Evolutionary conservation across 192 early-diverging fungal genomes (phyloP).

Genomic region (Kappamyces sp.): DNA sequence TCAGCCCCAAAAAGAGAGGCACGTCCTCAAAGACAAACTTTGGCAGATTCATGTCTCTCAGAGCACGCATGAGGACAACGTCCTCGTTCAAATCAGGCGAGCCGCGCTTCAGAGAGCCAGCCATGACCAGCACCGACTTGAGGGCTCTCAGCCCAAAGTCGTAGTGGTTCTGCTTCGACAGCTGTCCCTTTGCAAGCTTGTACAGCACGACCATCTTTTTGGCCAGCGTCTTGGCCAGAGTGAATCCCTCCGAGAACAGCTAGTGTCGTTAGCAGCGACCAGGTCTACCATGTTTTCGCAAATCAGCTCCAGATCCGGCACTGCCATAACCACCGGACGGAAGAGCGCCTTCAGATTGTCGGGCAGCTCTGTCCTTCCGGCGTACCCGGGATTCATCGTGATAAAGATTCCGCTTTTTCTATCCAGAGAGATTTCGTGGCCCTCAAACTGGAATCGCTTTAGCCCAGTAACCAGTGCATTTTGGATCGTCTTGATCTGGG

Average conservation of each 20-base stretch:
- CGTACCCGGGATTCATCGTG: slow-evolving; percentile 61
- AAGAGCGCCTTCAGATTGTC: slow-evolving; percentile 62
- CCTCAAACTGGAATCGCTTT: slow-evolving; percentile 55
- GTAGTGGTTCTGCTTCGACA: slow-evolving; percentile 59
- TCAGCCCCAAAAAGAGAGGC: slow-evolving; percentile 52
- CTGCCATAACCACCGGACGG: slow-evolving; percentile 56
- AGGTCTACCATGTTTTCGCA: slow-evolving; percentile 48
- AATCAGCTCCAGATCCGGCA: slow-evolving; percentile 56
- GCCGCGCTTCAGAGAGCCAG: slow-evolving; percentile 53
- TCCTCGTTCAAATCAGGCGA: slow-evolving; percentile 57
- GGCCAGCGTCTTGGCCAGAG: slow-evolving; percentile 63
- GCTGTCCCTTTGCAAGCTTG: slow-evolving; percentile 53
- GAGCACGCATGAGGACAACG: slow-evolving; percentile 55
- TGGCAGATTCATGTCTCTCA: slow-evolving; percentile 60
- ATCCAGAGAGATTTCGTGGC: slow-evolving; percentile 53
- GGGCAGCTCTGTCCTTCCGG: slow-evolving; percentile 54
- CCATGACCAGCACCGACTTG: slow-evolving; percentile 59
- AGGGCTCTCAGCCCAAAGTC: slow-evolving; percentile 56
- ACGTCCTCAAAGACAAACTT: slow-evolving; percentile 64
- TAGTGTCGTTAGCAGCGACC: too few species aligned
- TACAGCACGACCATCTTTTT: slow-evolving; percentile 66
- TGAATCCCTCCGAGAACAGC: slow-evolving; percentile 68
- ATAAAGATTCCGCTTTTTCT: slow-evolving; percentile 54
- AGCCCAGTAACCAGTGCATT: slow-evolving; percentile 50
- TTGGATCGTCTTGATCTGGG: slow-evolving; percentile 58